A percentile compares a stretch with the other conserved stretches of the same genome.
Evolutionary conservation across 108 stramenopile species (phyloP).

Genomic region (Cyclotella choctawhatcheeana): DNA sequence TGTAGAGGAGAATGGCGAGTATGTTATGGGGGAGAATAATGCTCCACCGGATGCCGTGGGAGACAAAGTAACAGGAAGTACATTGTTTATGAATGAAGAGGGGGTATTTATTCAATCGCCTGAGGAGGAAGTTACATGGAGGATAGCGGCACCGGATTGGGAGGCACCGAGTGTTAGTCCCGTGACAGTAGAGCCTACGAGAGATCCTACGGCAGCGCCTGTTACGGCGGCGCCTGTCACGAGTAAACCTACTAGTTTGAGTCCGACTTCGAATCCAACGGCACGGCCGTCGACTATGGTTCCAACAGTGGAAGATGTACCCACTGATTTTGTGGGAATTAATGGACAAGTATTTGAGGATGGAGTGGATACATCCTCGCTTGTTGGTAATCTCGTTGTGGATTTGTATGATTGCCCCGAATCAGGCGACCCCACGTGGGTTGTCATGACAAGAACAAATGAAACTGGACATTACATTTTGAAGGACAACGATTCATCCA

Average conservation of each 20-base stretch:
- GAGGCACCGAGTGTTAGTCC: slow-evolving; percentile 1
- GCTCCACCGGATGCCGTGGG: neutral
- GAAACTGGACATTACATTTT: slow-evolving; percentile 25
- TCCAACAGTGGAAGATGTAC: neutral
- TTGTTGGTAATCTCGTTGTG: slow-evolving; percentile 27
- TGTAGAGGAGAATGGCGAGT: slow-evolving; percentile 2
- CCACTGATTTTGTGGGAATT: neutral
- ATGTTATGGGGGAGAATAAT: neutral
- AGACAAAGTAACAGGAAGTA: slow-evolving; percentile 14
- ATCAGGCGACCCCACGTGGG: slow-evolving; percentile 15
- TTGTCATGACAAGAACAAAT: slow-evolving; percentile 31
- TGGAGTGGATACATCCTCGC: neutral
- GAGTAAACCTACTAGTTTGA: no score
- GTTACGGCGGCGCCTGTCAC: no score
- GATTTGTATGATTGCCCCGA: slow-evolving; percentile 42
- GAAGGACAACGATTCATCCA: neutral
- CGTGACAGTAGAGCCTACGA: slow-evolving; percentile 10
- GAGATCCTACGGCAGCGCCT: neutral
- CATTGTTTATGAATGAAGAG: slow-evolving; percentile 11
- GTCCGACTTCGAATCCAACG: neutral
- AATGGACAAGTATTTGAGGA: slow-evolving; percentile 22
- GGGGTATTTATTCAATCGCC: slow-evolving; percentile 21
- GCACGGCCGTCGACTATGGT: neutral
- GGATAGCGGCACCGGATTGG: slow-evolving; percentile 16
- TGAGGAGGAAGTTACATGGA: slow-evolving; percentile 25